Evolutionary conservation across 352 stramenopile species (phyloP), one percentile per base, ranked within the genome.

Genomic region (Globisporangium rhizosaccharum): DNA sequence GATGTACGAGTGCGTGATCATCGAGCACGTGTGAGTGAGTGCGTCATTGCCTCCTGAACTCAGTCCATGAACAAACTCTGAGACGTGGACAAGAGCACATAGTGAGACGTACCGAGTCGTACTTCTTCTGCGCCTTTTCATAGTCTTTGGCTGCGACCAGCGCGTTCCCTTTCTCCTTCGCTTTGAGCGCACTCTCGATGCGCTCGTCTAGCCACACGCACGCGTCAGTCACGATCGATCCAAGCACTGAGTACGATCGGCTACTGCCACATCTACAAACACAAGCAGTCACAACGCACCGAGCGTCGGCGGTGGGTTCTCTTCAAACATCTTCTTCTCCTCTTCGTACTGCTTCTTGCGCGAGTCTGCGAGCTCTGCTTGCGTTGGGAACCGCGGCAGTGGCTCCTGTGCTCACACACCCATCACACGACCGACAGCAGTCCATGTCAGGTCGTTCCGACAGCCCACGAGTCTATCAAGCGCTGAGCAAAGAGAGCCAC

Each of bases 321-420:
- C 82, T 50, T 94, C 82, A 14, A 89, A 60, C 77, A 92, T 85
- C 65, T 92, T 94, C 56, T 77, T 78, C 56, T 92, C 82, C 59
- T 94, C 85, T 51, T 92, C 85, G 47, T 80, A 56, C 57, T 94
- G 85, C 47, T 90, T 89, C 41, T 88, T 85, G 36, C 85, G 81
- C 23, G 79, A 89, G 67, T 92, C 82, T 3, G 85, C 85, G 5
- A 94, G 73, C 53, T 94, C 85, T 1, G 82, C 79, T 76, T 91
- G 85, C 0, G 78, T 87, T 6, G 85, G 85, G 59, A 94, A 94
- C 7, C 83, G 77, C n/a, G 85, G 85, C 47, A 94, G 57, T 6
- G 85, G 63, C 23, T 94, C 82, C 82, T 93, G 36, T 3, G 17
- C 45, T 2, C 33, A n/a, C 18, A 45, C 42, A 59, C 17, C 25